These are phyloP conservation scores for Hansenula sp. DNA, from an alignment of 1,139 yeast species.

Conservation along the genomic window DNA sequence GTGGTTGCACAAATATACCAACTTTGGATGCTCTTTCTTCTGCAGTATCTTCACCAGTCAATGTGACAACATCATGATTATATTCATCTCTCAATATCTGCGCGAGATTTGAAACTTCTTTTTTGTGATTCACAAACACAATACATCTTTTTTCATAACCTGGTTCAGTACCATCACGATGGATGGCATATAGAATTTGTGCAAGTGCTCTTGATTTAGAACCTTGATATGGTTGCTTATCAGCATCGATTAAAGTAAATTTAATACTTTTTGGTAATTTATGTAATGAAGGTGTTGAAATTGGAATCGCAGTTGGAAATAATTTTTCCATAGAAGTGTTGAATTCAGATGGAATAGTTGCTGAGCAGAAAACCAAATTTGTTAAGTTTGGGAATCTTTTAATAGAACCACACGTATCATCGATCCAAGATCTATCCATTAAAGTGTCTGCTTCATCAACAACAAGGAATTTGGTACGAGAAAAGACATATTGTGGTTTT, in stretches of 20 bases:
- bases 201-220: conserved; percentile 81
- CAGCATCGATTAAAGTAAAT: conserved; percentile 71
- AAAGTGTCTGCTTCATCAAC: conserved; percentile 96
- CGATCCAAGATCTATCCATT: conserved; percentile 77
- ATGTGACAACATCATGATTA: conserved; percentile 57
- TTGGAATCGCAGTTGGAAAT: conserved; percentile 64
- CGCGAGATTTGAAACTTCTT: conserved; percentile 53
- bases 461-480: conserved; percentile 54
- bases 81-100: conserved; percentile 46
- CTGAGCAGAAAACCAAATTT: conserved; percentile 77
- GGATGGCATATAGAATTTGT: conserved; percentile 82
- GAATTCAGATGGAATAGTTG: conserved; percentile 82
- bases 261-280: conserved; percentile 73
- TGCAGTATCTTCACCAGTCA: conserved; percentile 61
- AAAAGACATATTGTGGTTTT: conserved; percentile 44
- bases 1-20: conserved; percentile 58
- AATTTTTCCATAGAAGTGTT: conserved; percentile 54
- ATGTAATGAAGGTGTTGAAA: conserved; percentile 81
- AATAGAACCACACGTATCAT: conserved; percentile 58
- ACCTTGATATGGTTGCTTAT: conserved; percentile 73
- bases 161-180: conserved; percentile 76
- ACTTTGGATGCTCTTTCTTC: conserved; percentile 55
- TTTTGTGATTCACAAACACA: conserved; percentile 78
- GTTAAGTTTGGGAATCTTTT: conserved; percentile 48
- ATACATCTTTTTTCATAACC: conserved; percentile 78